Percentiles rank a stretch among this genome's conserved stretches.
Evolutionary conservation across 1,284 basidiomycete species (phyloP).

Genomic region (Cystobasidium pallidum): DNA sequence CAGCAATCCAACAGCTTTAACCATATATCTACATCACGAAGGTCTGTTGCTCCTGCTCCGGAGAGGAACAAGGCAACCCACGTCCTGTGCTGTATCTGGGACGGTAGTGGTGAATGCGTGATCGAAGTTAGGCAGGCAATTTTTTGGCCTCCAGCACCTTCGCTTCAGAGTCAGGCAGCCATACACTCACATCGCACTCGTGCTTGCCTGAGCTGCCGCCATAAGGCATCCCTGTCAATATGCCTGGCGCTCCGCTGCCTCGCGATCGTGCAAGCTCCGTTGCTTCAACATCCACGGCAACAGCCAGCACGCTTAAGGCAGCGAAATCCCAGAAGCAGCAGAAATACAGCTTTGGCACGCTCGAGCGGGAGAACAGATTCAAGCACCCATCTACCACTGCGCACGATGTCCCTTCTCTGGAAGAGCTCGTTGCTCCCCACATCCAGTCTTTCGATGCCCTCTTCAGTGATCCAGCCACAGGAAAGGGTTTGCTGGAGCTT

Average conservation of each 20-base stretch:
- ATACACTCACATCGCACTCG: too few relatives aligned
- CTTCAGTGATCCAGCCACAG: constrained; percentile 78
- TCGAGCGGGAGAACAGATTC: constrained; percentile 80
- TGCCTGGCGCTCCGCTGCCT: constrained; percentile 30
- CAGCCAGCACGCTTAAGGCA: constrained; percentile 14
- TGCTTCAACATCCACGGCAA: constrained; percentile 24
- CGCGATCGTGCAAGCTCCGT: constrained; percentile 14
- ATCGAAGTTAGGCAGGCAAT: constrained; percentile 2
- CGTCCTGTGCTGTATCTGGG: too few relatives aligned
- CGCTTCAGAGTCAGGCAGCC: too few relatives aligned
- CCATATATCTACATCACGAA: too few relatives aligned
- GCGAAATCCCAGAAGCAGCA: constrained; percentile 14
- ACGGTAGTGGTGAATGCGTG: too few relatives aligned
- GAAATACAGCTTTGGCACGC: constrained; percentile 70
- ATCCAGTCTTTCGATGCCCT: constrained; percentile 96
- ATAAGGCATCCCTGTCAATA: not conserved
- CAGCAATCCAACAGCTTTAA: too few relatives aligned
- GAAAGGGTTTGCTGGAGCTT: constrained; percentile 76
- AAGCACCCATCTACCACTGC: constrained; percentile 72
- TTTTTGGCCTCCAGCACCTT: constrained; percentile 8
- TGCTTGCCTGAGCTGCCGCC: not conserved
- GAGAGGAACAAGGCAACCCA: too few relatives aligned
- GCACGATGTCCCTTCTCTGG: constrained; percentile 77
- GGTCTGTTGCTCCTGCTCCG: too few relatives aligned
- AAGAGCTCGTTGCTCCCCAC: constrained; percentile 91